A percentile compares a stretch with the other conserved stretches of the same genome.
These are phyloP conservation scores for Hypoxylon sp. DNA, from an alignment of 2,329 filamentous ascomycete genomes.

Conservation along the genomic window DNA sequence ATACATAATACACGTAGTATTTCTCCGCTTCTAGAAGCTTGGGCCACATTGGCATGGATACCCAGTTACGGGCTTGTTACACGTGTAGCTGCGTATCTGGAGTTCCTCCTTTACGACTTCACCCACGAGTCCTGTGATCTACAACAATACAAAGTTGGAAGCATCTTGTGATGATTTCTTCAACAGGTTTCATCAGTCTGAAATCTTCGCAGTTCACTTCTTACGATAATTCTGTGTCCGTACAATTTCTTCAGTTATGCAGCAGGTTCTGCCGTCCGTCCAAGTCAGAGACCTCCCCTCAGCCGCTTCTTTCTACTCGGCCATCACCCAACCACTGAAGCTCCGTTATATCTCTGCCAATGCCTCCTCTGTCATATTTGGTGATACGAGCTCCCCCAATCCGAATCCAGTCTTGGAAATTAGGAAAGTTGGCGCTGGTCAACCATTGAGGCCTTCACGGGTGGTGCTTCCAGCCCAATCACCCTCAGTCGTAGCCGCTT, in stretches of 20 bases:
- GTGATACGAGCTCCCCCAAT: constrained; percentile 53
- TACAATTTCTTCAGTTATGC: constrained; percentile 45
- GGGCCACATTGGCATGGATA: constrained; percentile 22
- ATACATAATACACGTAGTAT: constrained; percentile 20
- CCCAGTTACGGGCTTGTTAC: constrained; percentile 29
- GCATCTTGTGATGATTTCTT: constrained; percentile 14
- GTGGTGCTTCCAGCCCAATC: constrained; percentile 79
- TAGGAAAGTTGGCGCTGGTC: constrained; percentile 57
- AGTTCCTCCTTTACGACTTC: constrained; percentile 14
- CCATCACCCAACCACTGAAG: constrained; percentile 82
- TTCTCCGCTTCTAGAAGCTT: constrained; percentile 17
- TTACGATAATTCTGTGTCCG: neutral
- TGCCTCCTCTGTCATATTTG: constrained; percentile 61
- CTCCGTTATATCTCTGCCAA: constrained; percentile 74
- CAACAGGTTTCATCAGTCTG: constrained; percentile 10
- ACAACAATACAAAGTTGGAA: constrained; percentile 19
- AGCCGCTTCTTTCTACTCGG: constrained; percentile 86
- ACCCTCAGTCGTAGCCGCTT: constrained; percentile 75
- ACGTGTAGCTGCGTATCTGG: constrained; percentile 40
- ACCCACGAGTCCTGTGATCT: constrained; percentile 19
- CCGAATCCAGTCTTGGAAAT: constrained; percentile 62
- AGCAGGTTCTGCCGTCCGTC: constrained; percentile 63
- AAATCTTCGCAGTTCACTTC: constrained; percentile 3
- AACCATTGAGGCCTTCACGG: constrained; percentile 60
- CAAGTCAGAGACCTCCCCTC: constrained; percentile 83